A percentile compares a stretch with the other conserved stretches of the same genome.
Evolutionary conservation across 2,329 filamentous ascomycete genomes (phyloP).

Genomic region (Stenocarpella maydis): DNA sequence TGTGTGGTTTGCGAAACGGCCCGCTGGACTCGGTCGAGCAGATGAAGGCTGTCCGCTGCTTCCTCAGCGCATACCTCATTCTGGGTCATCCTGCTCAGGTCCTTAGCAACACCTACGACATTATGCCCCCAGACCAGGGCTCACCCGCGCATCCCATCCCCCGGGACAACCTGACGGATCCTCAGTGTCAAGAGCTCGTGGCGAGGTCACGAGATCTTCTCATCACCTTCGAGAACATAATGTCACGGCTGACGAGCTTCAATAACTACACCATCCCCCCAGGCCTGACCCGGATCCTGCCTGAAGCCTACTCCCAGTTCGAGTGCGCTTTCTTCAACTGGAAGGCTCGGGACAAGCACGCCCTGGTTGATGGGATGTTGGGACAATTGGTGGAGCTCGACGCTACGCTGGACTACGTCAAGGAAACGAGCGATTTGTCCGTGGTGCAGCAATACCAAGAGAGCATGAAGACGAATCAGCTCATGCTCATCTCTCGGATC

Average conservation of each 20-base stretch:
- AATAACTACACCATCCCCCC: slow-evolving; percentile 74
- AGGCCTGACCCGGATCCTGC: slow-evolving; percentile 67
- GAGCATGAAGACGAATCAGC: slow-evolving; percentile 82
- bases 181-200: slow-evolving; percentile 74
- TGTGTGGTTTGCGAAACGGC: slow-evolving; percentile 75
- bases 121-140: slow-evolving; percentile 64
- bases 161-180: slow-evolving; percentile 65
- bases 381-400: slow-evolving; percentile 86
- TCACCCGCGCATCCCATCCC: slow-evolving; percentile 53
- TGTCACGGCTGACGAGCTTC: slow-evolving; percentile 69
- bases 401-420: slow-evolving; percentile 83
- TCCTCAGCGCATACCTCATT: slow-evolving; percentile 82
- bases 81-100: slow-evolving; percentile 81
- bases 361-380: slow-evolving; percentile 85
- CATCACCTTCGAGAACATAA: slow-evolving; percentile 78
- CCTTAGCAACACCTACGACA: slow-evolving; percentile 74
- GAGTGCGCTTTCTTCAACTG: slow-evolving; percentile 83
- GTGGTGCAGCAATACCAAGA: slow-evolving; percentile 80
- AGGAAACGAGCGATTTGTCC: slow-evolving; percentile 76
- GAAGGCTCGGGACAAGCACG: slow-evolving; percentile 82
- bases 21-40: slow-evolving; percentile 69
- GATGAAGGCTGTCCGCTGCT: slow-evolving; percentile 76
- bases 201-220: slow-evolving; percentile 80
- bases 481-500: slow-evolving; percentile 81
- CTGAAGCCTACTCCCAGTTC: slow-evolving; percentile 76